Conservation (phyloP, 345 rosid species). For the Linum lewisii region DNA sequence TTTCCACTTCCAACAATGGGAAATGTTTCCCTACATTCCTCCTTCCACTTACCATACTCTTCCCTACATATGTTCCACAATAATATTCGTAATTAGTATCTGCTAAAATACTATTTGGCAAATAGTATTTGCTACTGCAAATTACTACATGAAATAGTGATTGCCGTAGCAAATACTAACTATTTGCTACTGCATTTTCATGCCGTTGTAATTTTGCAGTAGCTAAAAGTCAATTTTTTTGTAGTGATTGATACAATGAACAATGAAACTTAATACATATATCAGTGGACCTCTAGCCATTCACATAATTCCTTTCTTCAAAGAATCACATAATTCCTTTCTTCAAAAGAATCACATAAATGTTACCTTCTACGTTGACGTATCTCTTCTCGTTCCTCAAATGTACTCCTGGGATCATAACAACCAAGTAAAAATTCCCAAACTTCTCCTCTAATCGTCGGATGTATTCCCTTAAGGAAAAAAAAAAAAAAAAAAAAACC, state of each 20-base stretch:
- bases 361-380: slow-evolving; percentile 66
- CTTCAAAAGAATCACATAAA: slow-evolving; percentile 7
- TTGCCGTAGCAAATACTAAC: too few species aligned
- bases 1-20: slow-evolving; percentile 86
- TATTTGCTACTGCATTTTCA: too few species aligned
- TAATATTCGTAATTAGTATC: slow-evolving; percentile 10
- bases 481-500: not conserved
- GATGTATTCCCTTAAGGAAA: slow-evolving; percentile 71
- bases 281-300: not conserved
- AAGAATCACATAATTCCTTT: slow-evolving; percentile 10
- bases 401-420: slow-evolving; percentile 85
- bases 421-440: slow-evolving; percentile 98
- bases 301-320: not conserved
- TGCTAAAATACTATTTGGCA: slow-evolving; percentile 2
- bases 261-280: too few species aligned
- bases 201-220: too few species aligned
- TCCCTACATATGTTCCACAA: slow-evolving; percentile 33
- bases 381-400: slow-evolving; percentile 73
- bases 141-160: too few species aligned
- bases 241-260: too few species aligned
- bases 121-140: not conserved
- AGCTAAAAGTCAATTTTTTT: too few species aligned
- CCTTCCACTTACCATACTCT: slow-evolving; percentile 73
- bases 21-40: slow-evolving; percentile 60
- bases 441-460: slow-evolving; percentile 97